Evolutionary conservation across 2,329 filamentous ascomycete genomes (phyloP), one percentile per base, ranked within the genome.

Genomic region (Beauveria asiatica): DNA sequence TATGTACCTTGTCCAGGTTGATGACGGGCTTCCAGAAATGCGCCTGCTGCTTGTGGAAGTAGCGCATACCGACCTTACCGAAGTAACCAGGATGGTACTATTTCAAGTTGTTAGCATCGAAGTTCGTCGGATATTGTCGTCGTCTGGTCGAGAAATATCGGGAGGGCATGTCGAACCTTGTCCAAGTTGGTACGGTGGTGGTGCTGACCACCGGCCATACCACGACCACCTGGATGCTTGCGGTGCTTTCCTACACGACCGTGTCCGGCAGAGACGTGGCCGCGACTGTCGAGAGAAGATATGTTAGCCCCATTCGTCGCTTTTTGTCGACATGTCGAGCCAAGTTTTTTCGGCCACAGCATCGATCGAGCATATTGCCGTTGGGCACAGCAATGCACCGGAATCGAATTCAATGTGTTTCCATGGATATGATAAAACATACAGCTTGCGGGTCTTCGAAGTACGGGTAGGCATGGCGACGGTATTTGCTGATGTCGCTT

Each of bases 11-110:
- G 82, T 97, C 94, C 72, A 99, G 83, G 85, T 99, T 99, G 88
- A 99, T 89, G 71, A 91, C 85, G 68, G 94, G 94, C 84, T 96
- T 97, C 94, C 93, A 99, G 85, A 93, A 92, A 76, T 95, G 89
- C 84, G 93, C 93, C 74, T 87, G 84, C 75, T 90, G 87, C 81
- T 94, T 92, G 86, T 97, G 93, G 90, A 96, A 97, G 83, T 93
- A 88, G 75, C 90, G 84, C 89, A 93, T 93, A 82, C 89, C 89
- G 71, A 93, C 90, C 83, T 97, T 96, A 81, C 91, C 91, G 81
- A 97, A 97, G 90, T 97, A 97, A 91, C 94, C 94, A 66, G 93
- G 92, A 76, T 96, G 90, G 87, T 93, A 92, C 81, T 93, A 85
- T 72, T 65, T 62, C 46, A 62, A 57, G 55, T 51, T 57, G 70